Percentiles rank a stretch among this genome's conserved stretches.
These are phyloP conservation scores for Paramecium caudatum DNA, from an alignment of 73 alveolate genomes.

Conservation along the genomic window DNA sequence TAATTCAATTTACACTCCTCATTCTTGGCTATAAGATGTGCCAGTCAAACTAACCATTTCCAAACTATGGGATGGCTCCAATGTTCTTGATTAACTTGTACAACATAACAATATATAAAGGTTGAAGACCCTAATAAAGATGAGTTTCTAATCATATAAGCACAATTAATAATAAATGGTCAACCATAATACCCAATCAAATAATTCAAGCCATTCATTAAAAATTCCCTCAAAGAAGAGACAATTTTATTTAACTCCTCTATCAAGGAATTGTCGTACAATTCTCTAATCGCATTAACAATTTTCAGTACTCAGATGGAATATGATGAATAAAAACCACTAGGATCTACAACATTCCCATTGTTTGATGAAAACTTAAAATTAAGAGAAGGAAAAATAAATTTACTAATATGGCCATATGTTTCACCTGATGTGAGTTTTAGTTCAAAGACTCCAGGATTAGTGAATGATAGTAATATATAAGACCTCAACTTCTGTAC, in stretches of 20 bases:
- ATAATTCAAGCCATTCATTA: slow-evolving; percentile 1
- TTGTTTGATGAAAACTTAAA: slow-evolving; percentile 71
- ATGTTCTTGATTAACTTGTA: slow-evolving; percentile 8
- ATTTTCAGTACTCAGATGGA: slow-evolving; percentile 48
- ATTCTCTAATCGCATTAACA: slow-evolving; percentile 58
- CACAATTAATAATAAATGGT: neutral
- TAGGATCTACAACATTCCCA: slow-evolving; percentile 68
- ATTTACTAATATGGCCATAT: slow-evolving; percentile 75
- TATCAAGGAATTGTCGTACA: slow-evolving; percentile 69
- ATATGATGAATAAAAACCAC: slow-evolving; percentile 55
- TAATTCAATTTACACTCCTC: slow-evolving; percentile 61
- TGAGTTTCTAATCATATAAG: neutral
- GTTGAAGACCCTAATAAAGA: slow-evolving; percentile 13
- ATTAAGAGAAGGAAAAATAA: slow-evolving; percentile 67
- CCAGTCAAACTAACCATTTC: slow-evolving; percentile 52
- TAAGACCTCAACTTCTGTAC: slow-evolving; percentile 61
- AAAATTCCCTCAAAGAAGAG: slow-evolving; percentile 2
- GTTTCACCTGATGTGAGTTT: slow-evolving; percentile 28
- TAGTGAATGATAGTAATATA: slow-evolving; percentile 66
- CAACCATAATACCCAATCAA: neutral
- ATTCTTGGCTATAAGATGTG: slow-evolving; percentile 36
- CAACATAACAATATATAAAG: neutral
- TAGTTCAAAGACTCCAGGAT: slow-evolving; percentile 72
- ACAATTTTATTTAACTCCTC: slow-evolving; percentile 52
- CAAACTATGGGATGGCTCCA: slow-evolving; percentile 37